Base-by-base conservation (phyloP, 2,329 filamentous ascomycete species). In the Leptographium procerum region DNA sequence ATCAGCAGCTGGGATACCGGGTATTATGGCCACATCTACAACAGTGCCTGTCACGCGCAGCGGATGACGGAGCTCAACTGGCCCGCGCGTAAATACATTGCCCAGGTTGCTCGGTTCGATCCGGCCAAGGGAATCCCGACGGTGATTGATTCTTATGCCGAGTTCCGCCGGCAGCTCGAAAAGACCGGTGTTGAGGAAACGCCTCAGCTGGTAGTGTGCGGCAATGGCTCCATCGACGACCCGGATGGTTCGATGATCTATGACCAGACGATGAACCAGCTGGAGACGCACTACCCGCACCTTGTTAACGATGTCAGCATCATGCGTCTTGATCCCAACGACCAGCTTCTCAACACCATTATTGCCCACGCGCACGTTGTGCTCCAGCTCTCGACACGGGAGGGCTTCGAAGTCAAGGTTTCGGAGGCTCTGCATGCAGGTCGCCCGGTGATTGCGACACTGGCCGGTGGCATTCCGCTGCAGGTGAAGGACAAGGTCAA, bases 371-470 rank as follows among this genome's bases (percentile, higher is more conserved):
- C 87, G 0, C 82, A 85, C 59, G 82, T 91, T 9, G 86, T 86
- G 0, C 78, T 94, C 9, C 89, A 94, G 70, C 81, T 94, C 7
- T 91, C 87, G 3, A 91, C 86, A 0, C 82, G 87, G 40, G 89
- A 94, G 68, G 88, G 89, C 0, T 94, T 94, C 65, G 89, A 94
- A 70, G 86, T 94, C 65, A 94, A 94, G 71, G 88, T 94, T 6
- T 90, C 86, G 0, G 89, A 94, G 71, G 88, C 87, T 1, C 76
- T 92, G 26, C 88, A 91, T 67, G 89, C 90, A 51, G 88, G 88
- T 16, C 82, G 86, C 2, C 89, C 89, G 1, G 80, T 91, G 65
- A 89, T 94, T 62, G 87, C 86, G 3, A 89, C 86, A 1, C 76
- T 77, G 24, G 84, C 85, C 1, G 89, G 89, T n/a, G 89, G 89